These are phyloP conservation scores for Tulasnella sp. DNA, from an alignment of 768 basidiomycete genomes.

Conservation along the genomic window DNA sequence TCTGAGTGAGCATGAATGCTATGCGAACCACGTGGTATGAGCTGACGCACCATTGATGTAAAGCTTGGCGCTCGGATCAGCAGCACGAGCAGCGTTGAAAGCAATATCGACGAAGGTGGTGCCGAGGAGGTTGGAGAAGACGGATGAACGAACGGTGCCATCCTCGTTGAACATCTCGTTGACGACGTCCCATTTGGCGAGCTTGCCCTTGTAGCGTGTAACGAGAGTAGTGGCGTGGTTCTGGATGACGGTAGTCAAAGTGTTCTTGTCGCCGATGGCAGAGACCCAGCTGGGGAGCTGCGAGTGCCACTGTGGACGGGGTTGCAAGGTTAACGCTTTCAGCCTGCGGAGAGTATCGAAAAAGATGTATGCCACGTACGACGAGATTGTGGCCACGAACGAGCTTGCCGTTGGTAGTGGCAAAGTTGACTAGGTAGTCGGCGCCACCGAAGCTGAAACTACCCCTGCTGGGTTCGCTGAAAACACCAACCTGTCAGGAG, in stretches of 20 bases:
- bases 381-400: slow-evolving; percentile 21
- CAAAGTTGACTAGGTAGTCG: slow-evolving; percentile 22
- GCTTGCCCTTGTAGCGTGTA: slow-evolving; percentile 20
- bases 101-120: slow-evolving; percentile 44
- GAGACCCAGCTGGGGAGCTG: slow-evolving; percentile 21
- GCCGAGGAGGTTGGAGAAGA: slow-evolving; percentile 40
- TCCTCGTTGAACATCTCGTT: slow-evolving; percentile 44
- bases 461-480: slow-evolving; percentile 7
- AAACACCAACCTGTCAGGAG: not conserved
- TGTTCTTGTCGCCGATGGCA: slow-evolving; percentile 14
- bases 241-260: slow-evolving; percentile 21
- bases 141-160: slow-evolving; percentile 40
- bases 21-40: not conserved
- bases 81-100: slow-evolving; percentile 44
- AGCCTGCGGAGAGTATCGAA: too few relatives aligned
- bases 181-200: slow-evolving; percentile 16
- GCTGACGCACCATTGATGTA: slow-evolving; percentile 1
- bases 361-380: too few relatives aligned
- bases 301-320: slow-evolving; percentile 13
- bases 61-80: slow-evolving; percentile 39
- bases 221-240: slow-evolving; percentile 21
- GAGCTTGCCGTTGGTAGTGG: slow-evolving; percentile 15
- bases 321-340: too few relatives aligned
- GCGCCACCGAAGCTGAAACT: slow-evolving; percentile 20
- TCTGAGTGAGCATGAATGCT: not conserved